Evolutionary conservation across 345 rosid genomes (phyloP).

Genomic region (Diplotaxis tenuifolia): DNA sequence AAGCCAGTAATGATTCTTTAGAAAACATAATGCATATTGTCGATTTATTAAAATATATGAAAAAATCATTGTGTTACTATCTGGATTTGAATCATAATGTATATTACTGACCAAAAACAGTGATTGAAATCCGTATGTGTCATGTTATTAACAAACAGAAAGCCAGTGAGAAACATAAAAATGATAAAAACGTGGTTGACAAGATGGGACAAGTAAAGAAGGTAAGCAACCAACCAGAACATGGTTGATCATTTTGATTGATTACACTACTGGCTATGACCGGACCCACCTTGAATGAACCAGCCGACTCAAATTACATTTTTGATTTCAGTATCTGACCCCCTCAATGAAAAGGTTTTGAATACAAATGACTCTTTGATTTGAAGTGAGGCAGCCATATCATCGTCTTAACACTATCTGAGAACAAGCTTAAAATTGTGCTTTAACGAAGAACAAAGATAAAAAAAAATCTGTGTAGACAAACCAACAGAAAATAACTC

Average conservation of each 20-base stretch:
- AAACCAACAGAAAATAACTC: conserved; percentile 18
- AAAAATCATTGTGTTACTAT: background rate
- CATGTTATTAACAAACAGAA: background rate
- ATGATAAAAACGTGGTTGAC: conserved; percentile 22
- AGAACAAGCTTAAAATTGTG: background rate
- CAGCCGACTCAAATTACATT: background rate
- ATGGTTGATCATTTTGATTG: background rate
- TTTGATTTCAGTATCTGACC: background rate
- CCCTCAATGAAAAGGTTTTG: background rate
- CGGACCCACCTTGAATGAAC: conserved; percentile 10
- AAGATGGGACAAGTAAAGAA: conserved; percentile 10
- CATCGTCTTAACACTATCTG: background rate
- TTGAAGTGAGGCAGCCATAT: background rate
- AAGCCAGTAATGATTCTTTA: background rate
- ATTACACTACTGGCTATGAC: background rate
- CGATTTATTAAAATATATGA: background rate
- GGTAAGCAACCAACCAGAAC: background rate
- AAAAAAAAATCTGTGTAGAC: background rate
- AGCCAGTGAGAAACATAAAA: conserved; percentile 1
- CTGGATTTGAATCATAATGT: background rate
- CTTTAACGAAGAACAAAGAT: background rate
- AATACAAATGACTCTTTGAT: background rate
- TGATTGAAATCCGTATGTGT: background rate
- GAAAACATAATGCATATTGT: background rate
- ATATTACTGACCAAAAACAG: background rate